A percentile compares a stretch with the other conserved stretches of the same genome.
phyloP scores from a whole-genome alignment of 2,329 filamentous ascomycete genomes.

The Clarireedia monteithiana region DNA sequence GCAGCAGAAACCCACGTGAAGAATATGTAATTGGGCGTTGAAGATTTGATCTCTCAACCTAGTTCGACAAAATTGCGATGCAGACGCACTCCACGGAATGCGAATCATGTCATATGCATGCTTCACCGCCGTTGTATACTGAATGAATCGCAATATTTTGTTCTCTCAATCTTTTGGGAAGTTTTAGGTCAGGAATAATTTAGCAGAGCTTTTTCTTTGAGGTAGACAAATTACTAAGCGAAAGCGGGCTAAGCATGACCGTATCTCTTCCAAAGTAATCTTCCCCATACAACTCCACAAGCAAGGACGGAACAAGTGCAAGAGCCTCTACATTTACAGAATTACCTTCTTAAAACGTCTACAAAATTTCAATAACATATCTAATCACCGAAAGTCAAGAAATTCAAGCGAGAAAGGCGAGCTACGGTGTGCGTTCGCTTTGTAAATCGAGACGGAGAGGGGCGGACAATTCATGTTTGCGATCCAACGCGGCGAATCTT shows the following conservation, averaged over 20 bases:
- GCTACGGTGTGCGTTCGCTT: too few relatives aligned
- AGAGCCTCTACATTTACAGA: neutral
- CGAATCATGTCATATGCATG: too few relatives aligned
- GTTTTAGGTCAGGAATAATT: constrained; percentile 8
- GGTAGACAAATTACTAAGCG: constrained; percentile 16
- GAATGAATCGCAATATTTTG: too few relatives aligned
- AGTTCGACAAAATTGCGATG: too few relatives aligned
- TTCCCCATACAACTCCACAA: constrained; percentile 23
- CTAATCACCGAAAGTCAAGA: neutral
- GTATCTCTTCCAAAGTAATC: constrained; percentile 20
- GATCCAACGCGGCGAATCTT: neutral
- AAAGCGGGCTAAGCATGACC: constrained; percentile 12
- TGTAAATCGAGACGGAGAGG: neutral
- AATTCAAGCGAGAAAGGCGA: neutral
- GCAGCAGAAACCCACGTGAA: too few relatives aligned
- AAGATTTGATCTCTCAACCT: too few relatives aligned
- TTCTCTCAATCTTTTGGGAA: too few relatives aligned
- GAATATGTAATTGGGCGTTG: too few relatives aligned
- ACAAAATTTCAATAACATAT: constrained; percentile 9
- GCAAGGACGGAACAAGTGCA: constrained; percentile 11
- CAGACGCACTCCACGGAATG: too few relatives aligned
- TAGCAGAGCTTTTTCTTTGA: neutral
- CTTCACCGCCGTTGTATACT: too few relatives aligned
- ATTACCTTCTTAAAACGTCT: neutral
- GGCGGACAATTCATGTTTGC: neutral